Evolutionary conservation across 2,329 filamentous ascomycete genomes (phyloP), one percentile per base, ranked within the genome.

Genomic region (Colletotrichum sp.): DNA sequence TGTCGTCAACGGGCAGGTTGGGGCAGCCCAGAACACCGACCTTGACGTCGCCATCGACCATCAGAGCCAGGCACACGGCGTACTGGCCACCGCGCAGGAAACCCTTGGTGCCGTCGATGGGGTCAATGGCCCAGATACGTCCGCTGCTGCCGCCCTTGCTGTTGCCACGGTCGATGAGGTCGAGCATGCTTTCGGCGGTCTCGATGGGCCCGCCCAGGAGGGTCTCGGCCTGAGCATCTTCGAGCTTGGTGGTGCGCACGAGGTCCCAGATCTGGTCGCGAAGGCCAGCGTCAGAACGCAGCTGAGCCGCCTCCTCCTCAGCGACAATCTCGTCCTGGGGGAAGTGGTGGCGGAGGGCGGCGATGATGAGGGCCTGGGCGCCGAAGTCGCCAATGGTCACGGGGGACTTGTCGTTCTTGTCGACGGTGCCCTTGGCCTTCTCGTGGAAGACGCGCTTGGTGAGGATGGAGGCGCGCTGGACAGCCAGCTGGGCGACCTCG

Each of bases 361-460:
- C 91, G 82, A 99, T 98, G 86, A 99, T 98, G 79, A 99, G 92
- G 36, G 97, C 96, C 88, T 99, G 97, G 49, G 97, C 98, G 82
- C 97, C 97, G 85, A 98, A 99, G 88, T 99, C 97, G 84, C 96
- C 97, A 81, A 99, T 97, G 21, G 97, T 99, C 81, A 99, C 97
- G 79, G 97, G 97, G 12, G 96, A 98, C 84, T 95, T 95, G 89
- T 99, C 97, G 85, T 95, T 94, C 88, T 99, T 99, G 84, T 94
- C 94, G 68, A 98, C 90, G 62, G 97, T 98, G 80, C 96, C 96
- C 88, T 99, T 99, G 81, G 95, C 94, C 86, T 96, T 97, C 81
- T 96, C 94, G 87, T 96, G 85, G 83, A 90, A 90, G 80, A 90
- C 89, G 49, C 86, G 85, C 83, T 89, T 89, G 78, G 89, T 90